phyloP scores from a whole-genome alignment of 179 eudicot genomes.

The Silene coronaria region DNA sequence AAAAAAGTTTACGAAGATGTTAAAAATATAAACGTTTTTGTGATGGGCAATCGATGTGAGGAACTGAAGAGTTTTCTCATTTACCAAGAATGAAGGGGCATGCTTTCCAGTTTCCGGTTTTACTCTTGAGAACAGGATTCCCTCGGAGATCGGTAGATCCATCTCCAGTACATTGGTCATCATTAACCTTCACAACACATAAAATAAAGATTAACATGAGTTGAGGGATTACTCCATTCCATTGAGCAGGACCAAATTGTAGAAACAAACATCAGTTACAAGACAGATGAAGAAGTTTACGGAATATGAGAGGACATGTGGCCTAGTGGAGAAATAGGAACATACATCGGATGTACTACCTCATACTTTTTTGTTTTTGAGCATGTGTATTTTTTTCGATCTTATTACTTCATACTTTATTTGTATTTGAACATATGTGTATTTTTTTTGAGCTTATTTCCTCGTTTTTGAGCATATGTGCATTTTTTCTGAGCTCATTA shows the following conservation, averaged over 20 bases:
- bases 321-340: too few relatives aligned
- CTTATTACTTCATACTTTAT: too few relatives aligned
- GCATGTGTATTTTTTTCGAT: too few relatives aligned
- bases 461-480: too few relatives aligned
- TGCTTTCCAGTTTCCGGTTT: conserved; percentile 32
- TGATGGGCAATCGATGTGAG: background rate
- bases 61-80: background rate
- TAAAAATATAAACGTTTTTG: background rate
- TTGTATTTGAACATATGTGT: too few relatives aligned
- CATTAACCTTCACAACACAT: conserved; percentile 10
- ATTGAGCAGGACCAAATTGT: background rate
- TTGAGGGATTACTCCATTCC: background rate
- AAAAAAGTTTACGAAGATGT: background rate
- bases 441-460: too few relatives aligned
- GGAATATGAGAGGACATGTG: too few relatives aligned
- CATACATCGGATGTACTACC: too few relatives aligned
- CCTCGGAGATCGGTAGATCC: conserved; percentile 29
- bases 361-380: too few relatives aligned
- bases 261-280: background rate
- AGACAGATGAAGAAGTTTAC: background rate
- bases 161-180: conserved; percentile 22
- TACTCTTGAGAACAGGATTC: conserved; percentile 26
- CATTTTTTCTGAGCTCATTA: too few relatives aligned
- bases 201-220: background rate
- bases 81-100: conserved; percentile 33